These are phyloP conservation scores for Sphagnum fallax DNA, from an alignment of 228 moss, liverwort and hornwort species.

Conservation along the genomic window DNA sequence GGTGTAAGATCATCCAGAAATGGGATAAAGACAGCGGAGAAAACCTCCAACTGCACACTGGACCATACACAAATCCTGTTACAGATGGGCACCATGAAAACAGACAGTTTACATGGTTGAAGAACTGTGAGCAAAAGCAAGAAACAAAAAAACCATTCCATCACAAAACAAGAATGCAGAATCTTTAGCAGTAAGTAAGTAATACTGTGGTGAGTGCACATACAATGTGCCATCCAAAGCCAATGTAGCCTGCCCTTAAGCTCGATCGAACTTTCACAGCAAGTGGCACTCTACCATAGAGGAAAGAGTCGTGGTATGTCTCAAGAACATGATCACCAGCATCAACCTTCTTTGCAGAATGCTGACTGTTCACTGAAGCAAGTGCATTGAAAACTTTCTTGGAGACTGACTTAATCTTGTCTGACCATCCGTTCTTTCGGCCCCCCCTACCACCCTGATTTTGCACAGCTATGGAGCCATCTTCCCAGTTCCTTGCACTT, in stretches of 20 bases:
- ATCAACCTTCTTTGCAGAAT: too few species aligned
- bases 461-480: too few species aligned
- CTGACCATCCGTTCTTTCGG: too few species aligned
- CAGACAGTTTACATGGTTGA: background rate
- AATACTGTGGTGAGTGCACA: background rate
- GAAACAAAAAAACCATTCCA: background rate
- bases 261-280: constrained; percentile 13
- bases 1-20: constrained; percentile 4
- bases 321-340: too few species aligned
- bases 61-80: background rate
- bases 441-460: too few species aligned
- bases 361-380: too few species aligned
- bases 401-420: too few species aligned
- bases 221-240: constrained; percentile 28
- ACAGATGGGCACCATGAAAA: constrained; percentile 2
- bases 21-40: background rate
- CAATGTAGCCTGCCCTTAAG: constrained; percentile 14
- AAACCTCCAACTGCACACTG: background rate
- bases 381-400: too few species aligned
- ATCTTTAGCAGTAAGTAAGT: background rate
- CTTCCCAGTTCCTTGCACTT: too few species aligned
- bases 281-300: too few species aligned
- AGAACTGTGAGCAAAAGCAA: background rate
- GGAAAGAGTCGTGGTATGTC: too few species aligned
- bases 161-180: background rate